phyloP scores from a whole-genome alignment of 768 basidiomycete genomes.

The Lanmaoa rubissima region DNA sequence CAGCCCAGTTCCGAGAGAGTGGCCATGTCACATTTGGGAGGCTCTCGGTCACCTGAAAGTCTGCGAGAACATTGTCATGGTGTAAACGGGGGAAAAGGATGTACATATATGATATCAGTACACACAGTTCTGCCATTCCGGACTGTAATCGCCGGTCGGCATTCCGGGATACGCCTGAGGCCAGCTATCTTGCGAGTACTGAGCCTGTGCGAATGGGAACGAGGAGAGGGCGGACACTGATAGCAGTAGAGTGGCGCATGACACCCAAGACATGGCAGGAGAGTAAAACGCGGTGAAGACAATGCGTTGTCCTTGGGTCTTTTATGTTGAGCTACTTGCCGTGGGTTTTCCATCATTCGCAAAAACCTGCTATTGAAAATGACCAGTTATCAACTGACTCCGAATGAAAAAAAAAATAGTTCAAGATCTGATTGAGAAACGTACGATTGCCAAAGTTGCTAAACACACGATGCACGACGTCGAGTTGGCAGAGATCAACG shows the following conservation, averaged over 20 bases:
- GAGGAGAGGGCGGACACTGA: neutral
- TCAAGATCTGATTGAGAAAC: too few relatives aligned
- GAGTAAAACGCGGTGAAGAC: neutral
- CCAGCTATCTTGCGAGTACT: slow-evolving; percentile 18
- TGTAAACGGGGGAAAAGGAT: neutral
- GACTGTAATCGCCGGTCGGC: slow-evolving; percentile 46
- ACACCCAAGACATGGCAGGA: neutral
- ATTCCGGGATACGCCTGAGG: slow-evolving; percentile 44
- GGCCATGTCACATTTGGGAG: slow-evolving; percentile 60
- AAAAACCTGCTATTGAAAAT: too few relatives aligned
- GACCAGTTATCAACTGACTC: too few relatives aligned
- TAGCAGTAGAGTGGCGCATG: neutral
- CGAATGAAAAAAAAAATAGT: too few relatives aligned
- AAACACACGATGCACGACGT: too few relatives aligned
- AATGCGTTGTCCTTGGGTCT: too few relatives aligned
- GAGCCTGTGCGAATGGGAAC: neutral
- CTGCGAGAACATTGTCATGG: slow-evolving; percentile 31
- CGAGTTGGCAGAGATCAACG: too few relatives aligned
- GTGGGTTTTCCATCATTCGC: too few relatives aligned
- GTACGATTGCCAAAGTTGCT: too few relatives aligned
- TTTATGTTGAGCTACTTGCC: too few relatives aligned
- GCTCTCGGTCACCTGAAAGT: slow-evolving; percentile 53
- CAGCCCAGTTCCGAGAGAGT: slow-evolving; percentile 51
- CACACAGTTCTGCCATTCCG: slow-evolving; percentile 61
- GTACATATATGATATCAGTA: neutral